Evolutionary conservation across 2,329 filamentous ascomycete species (phyloP), one percentile per base, ranked within the genome.

Genomic region (Trichoderma guizhouense): DNA sequence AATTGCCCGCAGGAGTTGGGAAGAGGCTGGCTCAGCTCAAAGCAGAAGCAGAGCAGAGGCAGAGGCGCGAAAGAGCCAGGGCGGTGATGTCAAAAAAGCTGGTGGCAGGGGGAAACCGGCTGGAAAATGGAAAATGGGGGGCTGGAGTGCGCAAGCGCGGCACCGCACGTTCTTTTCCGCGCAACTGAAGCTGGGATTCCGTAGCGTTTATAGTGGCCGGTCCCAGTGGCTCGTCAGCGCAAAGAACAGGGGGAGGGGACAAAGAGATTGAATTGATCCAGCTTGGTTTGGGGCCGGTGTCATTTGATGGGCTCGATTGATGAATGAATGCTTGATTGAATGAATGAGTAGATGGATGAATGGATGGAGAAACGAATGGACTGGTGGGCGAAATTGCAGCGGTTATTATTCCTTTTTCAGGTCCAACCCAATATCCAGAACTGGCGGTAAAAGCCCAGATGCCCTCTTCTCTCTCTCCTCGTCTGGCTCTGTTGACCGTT

Each of bases 51-150:
- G 53, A 47, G 58, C 66, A 71, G 24, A 64, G 36, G 12, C 43
- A 67, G n/a, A 34, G 51, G 62, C 69, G 51, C 26, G 67, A 55
- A 36, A 58, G 69, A n/a, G 68, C 68, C 68, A 57, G 57, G 55
- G 66, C 70, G 63, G 70, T 69, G 70, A 72, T 72, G 70, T 72
- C 64, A 68, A 72, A 72, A 69, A 68, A 70, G 62, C 63, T 72
- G 70, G 70, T 72, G 70, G 70, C 70, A 72, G 70, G 70, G 64
- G 60, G 14, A 55, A 69, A 67, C 43, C n/a, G 70, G 63, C 43
- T 69, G 70, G 70, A 72, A 72, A 71, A 71, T 69, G 70, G 63
- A 71, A 71, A 72, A 72, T 72, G 70, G 70, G 70, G 70, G 70
- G 70, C 70, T 72, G 70, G 70, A 68, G 55, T 68, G 36, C 43